Percentiles rank a stretch among this genome's conserved stretches.
These are phyloP conservation scores for Cutaneotrichosporon cutaneum DNA, from an alignment of 1,284 basidiomycete genomes.

Conservation along the genomic window DNA sequence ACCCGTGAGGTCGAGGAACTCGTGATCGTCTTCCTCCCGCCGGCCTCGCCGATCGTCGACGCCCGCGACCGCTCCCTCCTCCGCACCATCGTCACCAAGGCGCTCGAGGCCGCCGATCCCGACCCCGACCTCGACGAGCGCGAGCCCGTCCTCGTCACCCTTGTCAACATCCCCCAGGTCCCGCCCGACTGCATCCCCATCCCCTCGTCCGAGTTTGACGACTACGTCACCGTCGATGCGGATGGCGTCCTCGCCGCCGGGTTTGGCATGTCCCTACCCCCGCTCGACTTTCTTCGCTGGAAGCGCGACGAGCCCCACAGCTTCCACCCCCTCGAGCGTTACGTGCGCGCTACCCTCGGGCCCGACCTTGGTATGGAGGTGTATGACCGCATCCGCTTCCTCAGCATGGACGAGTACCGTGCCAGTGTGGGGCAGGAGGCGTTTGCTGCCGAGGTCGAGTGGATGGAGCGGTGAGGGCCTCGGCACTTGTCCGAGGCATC, in stretches of 20 bases:
- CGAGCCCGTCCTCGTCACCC: neutral
- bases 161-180: constrained; percentile 1
- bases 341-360: neutral
- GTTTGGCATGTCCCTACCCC: neutral
- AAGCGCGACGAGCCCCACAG: neutral
- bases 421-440: neutral
- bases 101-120: constrained; percentile 2
- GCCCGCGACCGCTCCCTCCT: constrained; percentile 1
- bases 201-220: neutral
- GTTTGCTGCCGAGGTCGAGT: constrained; percentile 1
- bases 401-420: constrained; percentile 3
- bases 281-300: neutral
- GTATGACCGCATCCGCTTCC: constrained; percentile 3
- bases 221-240: neutral
- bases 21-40: constrained; percentile 2
- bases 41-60: neutral
- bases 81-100: neutral
- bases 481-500: neutral
- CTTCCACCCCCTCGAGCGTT: constrained; percentile 1
- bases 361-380: neutral
- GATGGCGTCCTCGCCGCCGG: neutral
- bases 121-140: neutral
- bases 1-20: neutral
- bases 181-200: constrained; percentile 4
- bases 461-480: neutral